These are phyloP conservation scores for Phytophthora agathidicida DNA, from an alignment of 352 stramenopile species.

Conservation along the genomic window DNA sequence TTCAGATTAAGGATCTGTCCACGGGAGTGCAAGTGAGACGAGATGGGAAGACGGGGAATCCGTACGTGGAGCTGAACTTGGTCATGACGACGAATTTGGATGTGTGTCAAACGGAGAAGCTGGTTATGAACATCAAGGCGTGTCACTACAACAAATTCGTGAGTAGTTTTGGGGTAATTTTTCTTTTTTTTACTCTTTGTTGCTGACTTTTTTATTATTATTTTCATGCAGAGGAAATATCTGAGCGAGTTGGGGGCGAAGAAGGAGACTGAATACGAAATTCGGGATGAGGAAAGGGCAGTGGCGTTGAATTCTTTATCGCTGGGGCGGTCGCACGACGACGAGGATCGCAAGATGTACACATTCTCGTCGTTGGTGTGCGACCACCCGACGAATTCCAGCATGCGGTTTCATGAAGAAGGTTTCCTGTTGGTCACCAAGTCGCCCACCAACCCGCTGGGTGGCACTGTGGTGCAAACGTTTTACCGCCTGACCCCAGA, in stretches of 20 bases:
- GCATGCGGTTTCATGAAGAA: constrained; percentile 23
- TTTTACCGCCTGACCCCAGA: constrained; percentile 24
- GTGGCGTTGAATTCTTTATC: constrained; percentile 16
- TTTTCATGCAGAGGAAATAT: constrained; percentile 22
- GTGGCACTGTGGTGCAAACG: constrained; percentile 13
- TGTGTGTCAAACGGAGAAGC: not conserved
- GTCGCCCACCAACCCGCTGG: not conserved
- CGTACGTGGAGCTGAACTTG: constrained; percentile 22
- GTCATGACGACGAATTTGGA: constrained; percentile 2
- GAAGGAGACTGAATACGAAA: constrained; percentile 20
- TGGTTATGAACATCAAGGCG: constrained; percentile 7
- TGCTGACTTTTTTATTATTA: not conserved
- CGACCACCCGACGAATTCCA: constrained; percentile 10
- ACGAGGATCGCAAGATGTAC: constrained; percentile 3
- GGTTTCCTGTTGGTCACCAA: constrained; percentile 12
- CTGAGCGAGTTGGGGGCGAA: constrained; percentile 25
- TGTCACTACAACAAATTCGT: constrained; percentile 21
- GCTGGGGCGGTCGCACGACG: constrained; percentile 20
- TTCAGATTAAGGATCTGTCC: not conserved
- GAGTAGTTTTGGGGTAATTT: not conserved
- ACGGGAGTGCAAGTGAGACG: constrained; percentile 10
- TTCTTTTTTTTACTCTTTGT: not conserved
- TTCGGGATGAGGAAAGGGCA: constrained; percentile 13
- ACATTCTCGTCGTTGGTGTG: constrained; percentile 20
- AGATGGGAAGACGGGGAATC: constrained; percentile 10